Base-by-base conservation (phyloP, 805 yeast genomes). In the Torulaspora delbrueckii region DNA sequence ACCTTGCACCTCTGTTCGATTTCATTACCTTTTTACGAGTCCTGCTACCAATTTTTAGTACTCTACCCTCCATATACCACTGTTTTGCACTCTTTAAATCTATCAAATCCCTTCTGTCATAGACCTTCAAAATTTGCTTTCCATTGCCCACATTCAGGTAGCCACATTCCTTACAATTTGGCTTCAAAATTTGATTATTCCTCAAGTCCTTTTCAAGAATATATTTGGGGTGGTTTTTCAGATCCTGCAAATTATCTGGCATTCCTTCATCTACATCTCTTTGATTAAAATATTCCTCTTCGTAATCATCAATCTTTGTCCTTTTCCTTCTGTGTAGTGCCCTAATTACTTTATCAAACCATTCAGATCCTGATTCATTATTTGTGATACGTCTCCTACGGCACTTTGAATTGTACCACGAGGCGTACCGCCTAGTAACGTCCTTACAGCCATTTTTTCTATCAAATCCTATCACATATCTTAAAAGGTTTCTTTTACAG, bases 11-110 rank as follows among this genome's bases (percentile, higher is more conserved):
- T 13, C 46, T 33, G 18, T 37, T 19, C 8, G 47, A 38, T 27
- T 40, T 46, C 13, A 31, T 37, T 4, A 61, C 45, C 3, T 72
- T 65, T 52, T 82, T 79, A 54, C 81, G 58, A 0, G 93, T 84
- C 51, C 79, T 79, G 30, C 72, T 81, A 0, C 95, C 96, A 0
- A 79, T 62, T 56, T 81, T 86, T 30, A 93, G 63, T 0, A 81
- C 73, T 16, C 96, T 68, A 0, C 99, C 99, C 36, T 75, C 68
- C 66, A 84, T 75, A 58, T 82, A 86, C 98, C 98, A 93, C 1
- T 85, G 88, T 55, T 79, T 81, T 0, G 96, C 86, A 0, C 95
- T 80, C 46, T 81, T 71, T 16, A 90, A 75, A 2, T 57, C 58
- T 39, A 78, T 72, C 1, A 93, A 87, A 55, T 82, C 80, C 1